Evolutionary conservation across 2,329 filamentous ascomycete genomes (phyloP).

Genomic region (Verticillium nubilum): DNA sequence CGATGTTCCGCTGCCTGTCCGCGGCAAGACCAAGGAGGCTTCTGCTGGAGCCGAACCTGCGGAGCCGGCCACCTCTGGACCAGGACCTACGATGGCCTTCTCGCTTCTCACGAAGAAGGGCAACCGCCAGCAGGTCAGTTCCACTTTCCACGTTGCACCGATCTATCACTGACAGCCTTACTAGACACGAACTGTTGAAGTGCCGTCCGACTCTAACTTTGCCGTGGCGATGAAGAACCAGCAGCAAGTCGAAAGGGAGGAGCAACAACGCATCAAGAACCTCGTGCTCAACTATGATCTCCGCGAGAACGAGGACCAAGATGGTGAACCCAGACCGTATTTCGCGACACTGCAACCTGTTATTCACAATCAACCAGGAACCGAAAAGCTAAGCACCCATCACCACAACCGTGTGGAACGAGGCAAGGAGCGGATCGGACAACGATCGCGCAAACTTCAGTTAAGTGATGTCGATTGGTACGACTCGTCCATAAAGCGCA

Average conservation of each 20-base stretch:
- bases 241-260: conserved; percentile 89
- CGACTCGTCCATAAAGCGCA: conserved; percentile 14
- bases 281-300: conserved; percentile 95
- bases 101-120: conserved; percentile 92
- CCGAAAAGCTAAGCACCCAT: conserved; percentile 42
- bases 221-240: conserved; percentile 94
- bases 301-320: conserved; percentile 71
- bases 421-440: conserved; percentile 62
- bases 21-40: conserved; percentile 44
- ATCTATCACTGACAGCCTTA: conserved; percentile 7
- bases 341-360: conserved; percentile 36
- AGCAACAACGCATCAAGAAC: conserved; percentile 98
- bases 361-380: conserved; percentile 45
- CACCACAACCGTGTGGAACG: conserved; percentile 52
- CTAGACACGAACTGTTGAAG: conserved; percentile 83
- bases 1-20: conserved; percentile 95
- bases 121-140: conserved; percentile 79
- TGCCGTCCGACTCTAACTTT: conserved; percentile 88
- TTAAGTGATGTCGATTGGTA: conserved; percentile 99
- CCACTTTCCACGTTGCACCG: not conserved
- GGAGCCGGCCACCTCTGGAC: conserved; percentile 4
- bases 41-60: conserved; percentile 7
- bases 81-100: conserved; percentile 78
- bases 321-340: conserved; percentile 48
- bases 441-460: conserved; percentile 85